Conservation (phyloP, 345 rosid genomes). For the Combretum micranthum region DNA sequence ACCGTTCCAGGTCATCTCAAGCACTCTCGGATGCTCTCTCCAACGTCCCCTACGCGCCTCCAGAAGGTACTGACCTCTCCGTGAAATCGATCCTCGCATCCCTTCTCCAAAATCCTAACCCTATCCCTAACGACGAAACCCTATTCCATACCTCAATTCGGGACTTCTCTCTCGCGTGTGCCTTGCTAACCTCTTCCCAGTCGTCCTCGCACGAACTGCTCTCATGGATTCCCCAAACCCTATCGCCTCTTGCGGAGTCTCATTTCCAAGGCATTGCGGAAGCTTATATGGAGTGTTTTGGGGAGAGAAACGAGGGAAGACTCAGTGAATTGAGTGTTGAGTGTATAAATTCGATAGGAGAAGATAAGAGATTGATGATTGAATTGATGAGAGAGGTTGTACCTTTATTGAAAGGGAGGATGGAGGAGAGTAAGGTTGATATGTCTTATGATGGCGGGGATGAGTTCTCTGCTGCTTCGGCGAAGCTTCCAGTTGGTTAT, state of each 20-base stretch:
- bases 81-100: slow-evolving; percentile 44
- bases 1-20: slow-evolving; percentile 34
- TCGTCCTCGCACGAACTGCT: slow-evolving; percentile 50
- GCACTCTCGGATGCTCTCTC: slow-evolving; percentile 35
- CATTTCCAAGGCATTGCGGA: slow-evolving; percentile 34
- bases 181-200: slow-evolving; percentile 52
- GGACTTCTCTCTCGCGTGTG: slow-evolving; percentile 58
- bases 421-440: slow-evolving; percentile 62
- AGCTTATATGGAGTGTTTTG: slow-evolving; percentile 19
- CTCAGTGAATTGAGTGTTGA: slow-evolving; percentile 21
- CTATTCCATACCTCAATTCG: slow-evolving; percentile 22
- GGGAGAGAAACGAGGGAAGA: slow-evolving; percentile 18
- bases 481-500: slow-evolving; percentile 60
- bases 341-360: slow-evolving; percentile 1
- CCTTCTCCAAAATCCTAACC: slow-evolving; percentile 26
- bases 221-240: slow-evolving; percentile 54
- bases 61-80: slow-evolving; percentile 35
- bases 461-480: slow-evolving; percentile 52
- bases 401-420: slow-evolving; percentile 48
- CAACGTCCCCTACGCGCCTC: slow-evolving; percentile 30
- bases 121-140: slow-evolving; percentile 7
- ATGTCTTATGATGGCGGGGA: slow-evolving; percentile 33
- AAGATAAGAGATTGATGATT: slow-evolving; percentile 28
- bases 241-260: slow-evolving; percentile 24
- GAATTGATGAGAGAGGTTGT: slow-evolving; percentile 51